phyloP scores from a whole-genome alignment of 306 rosid species.

The Elaeagnus macrophylla region DNA sequence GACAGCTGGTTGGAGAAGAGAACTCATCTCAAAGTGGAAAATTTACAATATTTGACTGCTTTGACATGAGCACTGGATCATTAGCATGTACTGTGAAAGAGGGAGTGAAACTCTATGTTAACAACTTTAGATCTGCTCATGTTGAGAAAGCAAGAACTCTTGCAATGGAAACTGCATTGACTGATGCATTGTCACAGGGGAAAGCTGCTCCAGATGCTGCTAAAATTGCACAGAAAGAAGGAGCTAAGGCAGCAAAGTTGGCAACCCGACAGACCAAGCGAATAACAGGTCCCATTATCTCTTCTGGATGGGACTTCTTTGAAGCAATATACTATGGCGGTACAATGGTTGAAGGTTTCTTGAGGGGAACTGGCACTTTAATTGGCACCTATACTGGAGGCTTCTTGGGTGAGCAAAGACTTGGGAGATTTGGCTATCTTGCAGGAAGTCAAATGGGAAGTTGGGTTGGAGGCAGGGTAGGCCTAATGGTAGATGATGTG shows the following conservation, averaged over 20 bases:
- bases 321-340: conserved; percentile 88
- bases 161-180: conserved; percentile 46
- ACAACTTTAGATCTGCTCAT: conserved; percentile 62
- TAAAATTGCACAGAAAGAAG: conserved; percentile 51
- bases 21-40: conserved; percentile 66
- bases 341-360: conserved; percentile 48
- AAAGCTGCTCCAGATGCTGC: conserved; percentile 40
- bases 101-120: conserved; percentile 59
- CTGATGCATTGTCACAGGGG: conserved; percentile 46
- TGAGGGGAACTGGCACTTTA: conserved; percentile 70
- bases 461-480: conserved; percentile 90
- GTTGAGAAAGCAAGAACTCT: conserved; percentile 46
- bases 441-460: conserved; percentile 84
- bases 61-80: conserved; percentile 64
- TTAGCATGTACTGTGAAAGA: conserved; percentile 69
- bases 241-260: conserved; percentile 68
- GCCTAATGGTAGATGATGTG: conserved; percentile 75
- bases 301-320: conserved; percentile 85
- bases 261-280: conserved; percentile 55
- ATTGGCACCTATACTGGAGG: conserved; percentile 70
- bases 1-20: conserved; percentile 73
- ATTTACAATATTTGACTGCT: conserved; percentile 60
- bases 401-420: conserved; percentile 55
- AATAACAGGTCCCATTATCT: conserved; percentile 62
- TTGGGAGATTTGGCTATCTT: conserved; percentile 80